Evolutionary conservation across 1,284 basidiomycete genomes (phyloP), one percentile per base, ranked within the genome.

Genomic region (Entoloma clypeatum): DNA sequence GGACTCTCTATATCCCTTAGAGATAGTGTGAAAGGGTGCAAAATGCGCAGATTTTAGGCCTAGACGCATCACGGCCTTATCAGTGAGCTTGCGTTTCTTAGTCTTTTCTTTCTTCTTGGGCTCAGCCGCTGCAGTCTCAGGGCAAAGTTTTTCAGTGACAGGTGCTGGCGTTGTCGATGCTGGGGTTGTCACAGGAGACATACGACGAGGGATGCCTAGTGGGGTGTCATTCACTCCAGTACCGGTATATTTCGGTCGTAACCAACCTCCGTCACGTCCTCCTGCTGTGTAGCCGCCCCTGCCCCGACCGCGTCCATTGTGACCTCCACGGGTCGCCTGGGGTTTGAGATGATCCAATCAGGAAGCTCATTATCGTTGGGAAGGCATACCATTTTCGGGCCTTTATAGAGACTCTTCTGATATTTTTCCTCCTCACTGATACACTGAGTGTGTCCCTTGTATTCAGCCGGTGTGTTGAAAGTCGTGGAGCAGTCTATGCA

Each of bases 371-470:
- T 21, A 37, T 9, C 25, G 22, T 41, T 33, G 7, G 18, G 11
- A 13, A 16, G 7, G 56, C 64, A 41, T 44, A 77, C 75, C 45
- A 66, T 68, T 63, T 85, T 86, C 5, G 81, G 76, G 14, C 85
- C 87, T 60, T 86, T 87, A 64, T 92, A 94, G 38, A 94, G 61
- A 42, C 72, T 68, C 58, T 90, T 90, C 67, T 95, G 81, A 58
- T 95, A 94, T 62, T 94, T 93, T 61, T 95, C 87, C 3, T 88
- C 92, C 65, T 95, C 92, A 40, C 76, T 80, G 36, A 95, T 82
- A 61, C 92, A 95, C 17, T 77, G 72, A 9, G 87, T 93, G 59
- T 95, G 92, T 2, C 63, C 66, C 62, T 89, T 91, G 73, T 82
- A 94, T 45, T 92, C 79, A 6, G 74, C 72, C 2, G 82, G 82